These are phyloP conservation scores for Irpex sp. DNA, from an alignment of 1,284 basidiomycete genomes.

Conservation along the genomic window DNA sequence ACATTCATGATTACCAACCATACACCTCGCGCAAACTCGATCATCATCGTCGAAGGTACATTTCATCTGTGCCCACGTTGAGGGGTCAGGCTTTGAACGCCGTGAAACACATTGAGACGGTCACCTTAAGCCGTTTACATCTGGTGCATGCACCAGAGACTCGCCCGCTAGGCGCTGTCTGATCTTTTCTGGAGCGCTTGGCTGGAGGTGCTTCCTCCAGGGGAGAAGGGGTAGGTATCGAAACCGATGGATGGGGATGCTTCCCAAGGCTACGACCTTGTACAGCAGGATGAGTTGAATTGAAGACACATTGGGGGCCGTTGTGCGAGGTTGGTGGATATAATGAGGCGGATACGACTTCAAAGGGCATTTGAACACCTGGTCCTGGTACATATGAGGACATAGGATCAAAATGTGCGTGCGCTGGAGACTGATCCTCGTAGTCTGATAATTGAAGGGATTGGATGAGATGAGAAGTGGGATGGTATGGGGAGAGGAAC, in stretches of 20 bases:
- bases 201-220: not conserved
- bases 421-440: not conserved
- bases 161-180: not conserved
- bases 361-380: not conserved
- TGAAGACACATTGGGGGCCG: not conserved
- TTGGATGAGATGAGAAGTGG: not conserved
- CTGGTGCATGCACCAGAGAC: constrained; percentile 27
- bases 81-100: not conserved
- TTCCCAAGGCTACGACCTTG: not conserved
- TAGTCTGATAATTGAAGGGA: not conserved
- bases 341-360: not conserved
- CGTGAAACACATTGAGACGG: not conserved
- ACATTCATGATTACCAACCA: constrained; percentile 28
- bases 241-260: not conserved
- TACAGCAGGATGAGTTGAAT: too few species aligned
- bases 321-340: not conserved
- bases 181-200: constrained; percentile 10
- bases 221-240: not conserved
- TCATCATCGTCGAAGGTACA: constrained; percentile 27
- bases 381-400: not conserved
- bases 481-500: constrained; percentile 5
- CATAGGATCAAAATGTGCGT: not conserved
- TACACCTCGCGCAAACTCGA: constrained; percentile 25
- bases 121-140: constrained; percentile 31
- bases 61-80: constrained; percentile 25